A percentile compares a stretch with the other conserved stretches of the same genome.
phyloP scores from a whole-genome alignment of 345 rosid species.

The Diplotaxis tenuifolia region DNA sequence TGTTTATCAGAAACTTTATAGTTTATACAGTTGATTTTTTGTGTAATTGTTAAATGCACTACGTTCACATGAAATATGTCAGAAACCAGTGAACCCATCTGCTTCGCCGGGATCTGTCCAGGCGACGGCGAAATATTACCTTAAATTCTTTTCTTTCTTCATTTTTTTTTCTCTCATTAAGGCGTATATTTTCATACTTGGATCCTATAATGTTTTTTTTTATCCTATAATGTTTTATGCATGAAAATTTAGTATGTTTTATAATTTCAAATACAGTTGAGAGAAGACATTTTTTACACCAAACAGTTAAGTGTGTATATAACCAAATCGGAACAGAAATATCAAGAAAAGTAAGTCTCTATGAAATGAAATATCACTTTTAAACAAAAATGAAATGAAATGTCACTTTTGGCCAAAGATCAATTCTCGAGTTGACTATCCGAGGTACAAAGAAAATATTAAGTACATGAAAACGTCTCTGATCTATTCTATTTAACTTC shows the following conservation, averaged over 20 bases:
- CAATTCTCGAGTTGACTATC: no score
- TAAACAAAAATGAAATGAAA: no score
- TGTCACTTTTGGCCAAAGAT: no score
- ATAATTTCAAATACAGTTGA: no score
- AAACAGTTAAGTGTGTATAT: no score
- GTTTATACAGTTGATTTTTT: background rate
- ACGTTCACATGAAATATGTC: conserved; percentile 52
- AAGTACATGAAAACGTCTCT: no score
- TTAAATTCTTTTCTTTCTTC: background rate
- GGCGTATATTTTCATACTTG: background rate
- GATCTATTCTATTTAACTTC: no score
- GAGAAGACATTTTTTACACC: no score
- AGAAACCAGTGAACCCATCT: conserved; percentile 35
- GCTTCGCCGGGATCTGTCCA: conserved; percentile 32
- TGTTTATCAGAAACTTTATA: conserved; percentile 3
- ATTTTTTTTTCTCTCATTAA: background rate
- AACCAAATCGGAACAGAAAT: no score
- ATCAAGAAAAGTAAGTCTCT: no score
- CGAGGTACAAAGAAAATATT: no score
- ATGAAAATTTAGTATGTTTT: background rate
- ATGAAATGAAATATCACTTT: no score
- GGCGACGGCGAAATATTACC: conserved; percentile 28
- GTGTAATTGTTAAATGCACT: conserved; percentile 26
- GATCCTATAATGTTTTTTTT: background rate
- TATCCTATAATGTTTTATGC: background rate